These are phyloP conservation scores for Ceratocystis albifundus DNA, from an alignment of 2,329 filamentous ascomycete genomes.

Conservation along the genomic window DNA sequence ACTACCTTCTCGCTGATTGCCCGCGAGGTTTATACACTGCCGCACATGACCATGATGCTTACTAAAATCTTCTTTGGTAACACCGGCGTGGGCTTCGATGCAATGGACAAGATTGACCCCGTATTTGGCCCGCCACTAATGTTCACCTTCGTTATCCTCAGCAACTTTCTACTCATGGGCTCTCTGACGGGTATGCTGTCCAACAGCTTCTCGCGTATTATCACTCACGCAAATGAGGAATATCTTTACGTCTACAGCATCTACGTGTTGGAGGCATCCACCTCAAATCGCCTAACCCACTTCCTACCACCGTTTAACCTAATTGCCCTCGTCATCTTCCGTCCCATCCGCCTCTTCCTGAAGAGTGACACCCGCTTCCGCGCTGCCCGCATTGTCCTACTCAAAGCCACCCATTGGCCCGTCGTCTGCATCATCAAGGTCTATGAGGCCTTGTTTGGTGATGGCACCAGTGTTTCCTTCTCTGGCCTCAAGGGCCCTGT, in stretches of 20 bases:
- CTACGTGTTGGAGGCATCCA: conserved; percentile 55
- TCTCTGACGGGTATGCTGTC: conserved; percentile 67
- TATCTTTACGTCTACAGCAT: conserved; percentile 66
- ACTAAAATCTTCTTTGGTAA: conserved; percentile 74
- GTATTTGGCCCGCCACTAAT: conserved; percentile 50
- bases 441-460: conserved; percentile 47
- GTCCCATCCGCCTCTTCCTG: conserved; percentile 59
- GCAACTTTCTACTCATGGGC: conserved; percentile 67
- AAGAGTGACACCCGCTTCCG: conserved; percentile 53
- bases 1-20: conserved; percentile 74
- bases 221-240: conserved; percentile 56
- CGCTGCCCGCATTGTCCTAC: conserved; percentile 46
- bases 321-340: conserved; percentile 57
- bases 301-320: conserved; percentile 66
- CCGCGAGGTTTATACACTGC: conserved; percentile 53
- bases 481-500: conserved; percentile 37
- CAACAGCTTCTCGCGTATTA: conserved; percentile 59
- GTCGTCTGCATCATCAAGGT: conserved; percentile 56
- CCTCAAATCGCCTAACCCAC: conserved; percentile 56
- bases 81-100: conserved; percentile 61
- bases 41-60: conserved; percentile 62
- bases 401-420: conserved; percentile 53
- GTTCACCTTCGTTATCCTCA: conserved; percentile 65
- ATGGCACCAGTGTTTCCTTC: conserved; percentile 35
- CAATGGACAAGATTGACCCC: conserved; percentile 49